These are phyloP conservation scores for Metarhizium anisopliae DNA, from an alignment of 2,329 filamentous ascomycete species.

Conservation along the genomic window DNA sequence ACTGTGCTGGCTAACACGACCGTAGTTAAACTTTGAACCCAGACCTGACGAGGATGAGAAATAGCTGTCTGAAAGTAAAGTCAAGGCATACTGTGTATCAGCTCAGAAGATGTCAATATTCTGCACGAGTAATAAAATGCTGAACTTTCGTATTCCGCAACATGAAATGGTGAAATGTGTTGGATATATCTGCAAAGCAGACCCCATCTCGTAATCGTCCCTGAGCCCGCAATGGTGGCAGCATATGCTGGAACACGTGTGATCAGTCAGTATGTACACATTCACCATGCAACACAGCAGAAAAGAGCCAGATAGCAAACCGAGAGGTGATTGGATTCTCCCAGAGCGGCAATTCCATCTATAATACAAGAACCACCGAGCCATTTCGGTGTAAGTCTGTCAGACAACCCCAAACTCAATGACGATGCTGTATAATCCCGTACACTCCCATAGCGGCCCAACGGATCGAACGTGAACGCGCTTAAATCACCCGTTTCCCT, in stretches of 20 bases:
- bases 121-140: not conserved
- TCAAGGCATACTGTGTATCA: not conserved
- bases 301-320: not conserved
- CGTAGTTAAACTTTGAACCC: conserved; percentile 61
- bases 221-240: not conserved
- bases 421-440: not conserved
- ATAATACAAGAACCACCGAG: conserved; percentile 11
- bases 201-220: not conserved
- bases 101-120: not conserved
- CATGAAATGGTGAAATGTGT: not conserved
- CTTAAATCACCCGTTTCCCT: too few relatives aligned
- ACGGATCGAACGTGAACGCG: too few relatives aligned
- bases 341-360: conserved; percentile 17
- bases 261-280: not conserved
- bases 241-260: not conserved
- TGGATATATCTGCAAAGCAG: not conserved
- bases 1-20: not conserved
- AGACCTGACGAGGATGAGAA: conserved; percentile 49
- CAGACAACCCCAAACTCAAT: not conserved
- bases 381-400: not conserved
- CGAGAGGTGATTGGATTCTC: conserved; percentile 2
- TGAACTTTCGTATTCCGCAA: not conserved
- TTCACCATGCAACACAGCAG: not conserved
- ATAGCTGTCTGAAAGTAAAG: not conserved
- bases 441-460: not conserved